These are phyloP conservation scores for Odontarrhena argentea DNA, from an alignment of 345 rosid genomes.

Conservation along the genomic window DNA sequence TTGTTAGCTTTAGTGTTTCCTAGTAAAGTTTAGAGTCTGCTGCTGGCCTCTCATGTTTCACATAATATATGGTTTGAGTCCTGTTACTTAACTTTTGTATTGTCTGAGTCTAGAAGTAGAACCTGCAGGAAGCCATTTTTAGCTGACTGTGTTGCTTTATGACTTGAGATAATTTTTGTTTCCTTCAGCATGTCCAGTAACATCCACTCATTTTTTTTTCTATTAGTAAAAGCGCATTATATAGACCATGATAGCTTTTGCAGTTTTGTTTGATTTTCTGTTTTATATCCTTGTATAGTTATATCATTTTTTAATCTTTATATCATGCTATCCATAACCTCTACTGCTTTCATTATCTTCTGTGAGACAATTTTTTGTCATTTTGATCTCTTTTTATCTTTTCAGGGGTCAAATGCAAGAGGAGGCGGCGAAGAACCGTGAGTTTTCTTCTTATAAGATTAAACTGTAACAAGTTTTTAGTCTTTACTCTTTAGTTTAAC, in stretches of 20 bases:
- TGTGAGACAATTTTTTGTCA: constrained; percentile 16
- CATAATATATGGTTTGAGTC: not conserved
- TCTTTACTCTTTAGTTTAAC: constrained; percentile 35
- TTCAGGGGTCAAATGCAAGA: constrained; percentile 58
- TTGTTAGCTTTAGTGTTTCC: constrained; percentile 25
- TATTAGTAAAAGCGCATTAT: constrained; percentile 19
- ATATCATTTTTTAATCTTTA: not conserved
- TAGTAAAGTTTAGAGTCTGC: constrained; percentile 13
- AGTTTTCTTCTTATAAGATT: constrained; percentile 28
- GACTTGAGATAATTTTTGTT: constrained; percentile 11
- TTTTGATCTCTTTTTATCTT: constrained; percentile 24
- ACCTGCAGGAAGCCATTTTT: constrained; percentile 15
- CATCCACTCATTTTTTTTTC: constrained; percentile 11
- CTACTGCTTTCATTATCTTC: not conserved
- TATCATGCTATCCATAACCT: not conserved
- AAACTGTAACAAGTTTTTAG: constrained; percentile 9
- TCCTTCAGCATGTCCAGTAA: constrained; percentile 17
- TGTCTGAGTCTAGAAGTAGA: constrained; percentile 4
- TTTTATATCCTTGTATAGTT: constrained; percentile 6
- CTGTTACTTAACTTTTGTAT: not conserved
- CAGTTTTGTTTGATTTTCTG: not conserved
- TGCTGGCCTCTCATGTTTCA: constrained; percentile 4
- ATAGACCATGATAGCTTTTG: not conserved
- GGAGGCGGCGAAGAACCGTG: constrained; percentile 49
- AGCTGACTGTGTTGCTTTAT: constrained; percentile 16